Evolutionary conservation across 2,329 filamentous ascomycete genomes (phyloP).

Genomic region (Fusarium falciforme): DNA sequence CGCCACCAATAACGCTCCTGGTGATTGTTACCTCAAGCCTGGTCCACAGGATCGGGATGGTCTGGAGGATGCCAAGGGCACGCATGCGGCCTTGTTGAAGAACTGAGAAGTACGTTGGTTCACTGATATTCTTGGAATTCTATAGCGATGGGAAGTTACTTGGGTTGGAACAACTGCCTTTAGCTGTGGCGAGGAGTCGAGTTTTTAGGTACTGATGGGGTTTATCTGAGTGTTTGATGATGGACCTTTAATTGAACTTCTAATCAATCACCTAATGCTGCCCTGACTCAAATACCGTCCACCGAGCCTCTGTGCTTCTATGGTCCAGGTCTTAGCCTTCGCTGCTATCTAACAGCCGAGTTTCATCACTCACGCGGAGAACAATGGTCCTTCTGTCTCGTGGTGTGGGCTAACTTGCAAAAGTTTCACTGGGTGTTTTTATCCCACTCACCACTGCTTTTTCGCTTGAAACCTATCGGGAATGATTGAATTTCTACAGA

Average conservation of each 20-base stretch:
- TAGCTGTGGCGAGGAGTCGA: background rate
- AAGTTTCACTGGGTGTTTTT: background rate
- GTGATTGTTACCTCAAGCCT: conserved; percentile 8
- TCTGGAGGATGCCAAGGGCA: background rate
- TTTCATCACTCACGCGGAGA: background rate
- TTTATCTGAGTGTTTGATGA: background rate
- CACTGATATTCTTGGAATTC: background rate
- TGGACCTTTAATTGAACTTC: background rate
- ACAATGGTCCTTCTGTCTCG: background rate
- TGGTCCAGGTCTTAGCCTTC: background rate
- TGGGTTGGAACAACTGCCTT: background rate
- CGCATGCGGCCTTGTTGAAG: conserved; percentile 6
- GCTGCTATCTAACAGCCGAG: background rate
- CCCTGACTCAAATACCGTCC: background rate
- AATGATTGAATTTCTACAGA: background rate
- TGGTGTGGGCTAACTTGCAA: background rate
- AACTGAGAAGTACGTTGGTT: background rate
- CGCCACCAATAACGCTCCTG: background rate
- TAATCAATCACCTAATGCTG: background rate
- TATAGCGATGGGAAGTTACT: background rate
- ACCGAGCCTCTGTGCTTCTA: background rate
- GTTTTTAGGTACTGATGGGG: background rate
- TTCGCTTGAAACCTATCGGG: background rate
- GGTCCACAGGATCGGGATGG: background rate
- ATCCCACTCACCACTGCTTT: background rate